A percentile compares a stretch with the other conserved stretches of the same genome.
These are phyloP conservation scores for Talaromyces rugulosus DNA, from an alignment of 2,329 filamentous ascomycete species.

Conservation along the genomic window DNA sequence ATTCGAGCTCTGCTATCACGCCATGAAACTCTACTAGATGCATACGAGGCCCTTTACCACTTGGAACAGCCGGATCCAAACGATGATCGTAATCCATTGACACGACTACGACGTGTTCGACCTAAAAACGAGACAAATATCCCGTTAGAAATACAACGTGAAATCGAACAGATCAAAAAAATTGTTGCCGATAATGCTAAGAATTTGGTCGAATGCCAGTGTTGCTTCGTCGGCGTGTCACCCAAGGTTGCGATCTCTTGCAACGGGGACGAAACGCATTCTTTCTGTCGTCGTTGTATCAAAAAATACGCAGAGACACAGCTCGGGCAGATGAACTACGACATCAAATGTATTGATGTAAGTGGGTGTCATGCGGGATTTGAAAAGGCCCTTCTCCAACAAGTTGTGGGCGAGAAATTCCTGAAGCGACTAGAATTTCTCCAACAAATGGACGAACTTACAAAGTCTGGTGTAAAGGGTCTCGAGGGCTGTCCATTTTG, in stretches of 20 bases:
- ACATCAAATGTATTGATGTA: slow-evolving; percentile 66
- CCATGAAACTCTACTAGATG: slow-evolving; percentile 25
- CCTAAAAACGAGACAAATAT: neutral
- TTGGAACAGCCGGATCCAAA: slow-evolving; percentile 18
- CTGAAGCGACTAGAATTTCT: slow-evolving; percentile 63
- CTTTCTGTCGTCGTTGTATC: slow-evolving; percentile 67
- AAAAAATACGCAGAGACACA: slow-evolving; percentile 62
- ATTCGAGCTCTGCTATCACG: slow-evolving; percentile 31
- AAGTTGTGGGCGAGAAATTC: slow-evolving; percentile 57
- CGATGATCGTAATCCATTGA: neutral
- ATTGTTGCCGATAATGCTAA: slow-evolving; percentile 35
- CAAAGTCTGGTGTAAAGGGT: slow-evolving; percentile 65
- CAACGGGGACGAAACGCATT: slow-evolving; percentile 54
- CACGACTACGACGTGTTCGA: slow-evolving; percentile 6
- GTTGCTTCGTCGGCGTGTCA: slow-evolving; percentile 66
- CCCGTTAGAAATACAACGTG: slow-evolving; percentile 12
- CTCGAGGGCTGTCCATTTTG: slow-evolving; percentile 78
- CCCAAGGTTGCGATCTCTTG: slow-evolving; percentile 68
- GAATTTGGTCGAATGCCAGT: slow-evolving; percentile 63
- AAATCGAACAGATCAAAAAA: slow-evolving; percentile 26
- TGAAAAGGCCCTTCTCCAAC: slow-evolving; percentile 48
- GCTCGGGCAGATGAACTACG: slow-evolving; percentile 65
- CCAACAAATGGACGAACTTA: slow-evolving; percentile 66
- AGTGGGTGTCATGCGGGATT: slow-evolving; percentile 64
- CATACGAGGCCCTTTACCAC: slow-evolving; percentile 24